A percentile compares a stretch with the other conserved stretches of the same genome.
Evolutionary conservation across 768 basidiomycete species (phyloP).

Genomic region (Xerocomus spinulosus): DNA sequence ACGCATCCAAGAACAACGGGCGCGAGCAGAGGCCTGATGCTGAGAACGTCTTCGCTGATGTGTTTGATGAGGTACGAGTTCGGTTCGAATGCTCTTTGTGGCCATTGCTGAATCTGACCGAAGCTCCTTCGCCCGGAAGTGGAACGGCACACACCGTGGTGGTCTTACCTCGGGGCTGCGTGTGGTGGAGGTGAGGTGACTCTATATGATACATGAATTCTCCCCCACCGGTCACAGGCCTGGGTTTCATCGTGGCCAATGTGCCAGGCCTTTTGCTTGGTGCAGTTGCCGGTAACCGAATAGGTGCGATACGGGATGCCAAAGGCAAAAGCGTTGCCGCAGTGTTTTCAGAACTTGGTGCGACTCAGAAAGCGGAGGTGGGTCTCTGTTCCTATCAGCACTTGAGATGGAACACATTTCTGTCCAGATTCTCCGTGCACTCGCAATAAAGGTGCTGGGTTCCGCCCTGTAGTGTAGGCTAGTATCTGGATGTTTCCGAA

Average conservation of each 20-base stretch:
- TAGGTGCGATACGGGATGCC: conserved; percentile 88
- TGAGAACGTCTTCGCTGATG: conserved; percentile 80
- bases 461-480: conserved; percentile 39
- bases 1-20: conserved; percentile 29
- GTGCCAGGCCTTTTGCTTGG: conserved; percentile 84
- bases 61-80: conserved; percentile 77
- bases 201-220: conserved; percentile 11
- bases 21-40: conserved; percentile 60
- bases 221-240: conserved; percentile 35
- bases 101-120: conserved; percentile 1
- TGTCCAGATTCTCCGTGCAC: conserved; percentile 67
- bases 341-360: conserved; percentile 75
- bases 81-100: background rate
- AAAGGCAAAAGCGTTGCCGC: conserved; percentile 92
- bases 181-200: conserved; percentile 55
- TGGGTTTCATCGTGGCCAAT: conserved; percentile 57
- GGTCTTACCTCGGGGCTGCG: conserved; percentile 67
- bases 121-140: conserved; percentile 82
- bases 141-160: conserved; percentile 62
- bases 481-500: conserved; percentile 1
- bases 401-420: background rate
- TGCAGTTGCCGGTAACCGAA: conserved; percentile 81
- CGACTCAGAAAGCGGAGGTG: conserved; percentile 85
- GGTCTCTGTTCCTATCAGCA: conserved; percentile 14
- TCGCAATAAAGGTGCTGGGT: conserved; percentile 81